Conservation (phyloP, 2,329 filamentous ascomycete genomes). For the Apiospora rasikravindrae region DNA sequence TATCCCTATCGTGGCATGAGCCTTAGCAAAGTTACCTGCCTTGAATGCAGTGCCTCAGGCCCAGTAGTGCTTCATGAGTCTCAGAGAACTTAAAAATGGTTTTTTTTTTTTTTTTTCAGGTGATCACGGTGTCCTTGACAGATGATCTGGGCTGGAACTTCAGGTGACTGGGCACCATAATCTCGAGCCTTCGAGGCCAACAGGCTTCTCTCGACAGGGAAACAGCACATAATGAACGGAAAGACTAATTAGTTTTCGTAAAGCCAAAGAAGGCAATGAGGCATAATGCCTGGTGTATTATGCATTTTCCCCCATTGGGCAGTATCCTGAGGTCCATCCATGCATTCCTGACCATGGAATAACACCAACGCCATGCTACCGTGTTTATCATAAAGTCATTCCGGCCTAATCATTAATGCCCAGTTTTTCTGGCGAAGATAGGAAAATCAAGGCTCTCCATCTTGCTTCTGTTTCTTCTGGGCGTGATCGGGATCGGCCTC, state of each 20-base stretch:
- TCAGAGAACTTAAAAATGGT: background rate
- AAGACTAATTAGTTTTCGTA: background rate
- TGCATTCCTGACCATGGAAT: background rate
- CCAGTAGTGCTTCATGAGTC: background rate
- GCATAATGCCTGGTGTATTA: background rate
- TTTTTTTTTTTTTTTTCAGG: too few relatives aligned
- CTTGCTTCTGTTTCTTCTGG: constrained; percentile 42
- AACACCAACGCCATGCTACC: constrained; percentile 13
- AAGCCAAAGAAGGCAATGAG: background rate
- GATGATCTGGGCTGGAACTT: background rate
- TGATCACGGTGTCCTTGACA: background rate
- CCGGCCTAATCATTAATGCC: background rate
- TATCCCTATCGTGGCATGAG: too few relatives aligned
- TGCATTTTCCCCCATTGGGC: background rate
- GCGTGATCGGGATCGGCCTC: constrained; percentile 38
- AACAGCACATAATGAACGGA: background rate
- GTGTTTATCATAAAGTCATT: background rate
- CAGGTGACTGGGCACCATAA: background rate
- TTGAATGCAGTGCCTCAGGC: background rate
- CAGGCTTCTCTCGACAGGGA: too few relatives aligned
- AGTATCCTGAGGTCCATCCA: background rate
- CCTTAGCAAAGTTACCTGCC: too few relatives aligned
- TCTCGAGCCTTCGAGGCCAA: background rate
- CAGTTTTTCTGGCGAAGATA: background rate
- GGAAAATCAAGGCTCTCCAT: constrained; percentile 7